These are phyloP conservation scores for Capsella rubella DNA, from an alignment of 441 rosid species.

Conservation along the genomic window DNA sequence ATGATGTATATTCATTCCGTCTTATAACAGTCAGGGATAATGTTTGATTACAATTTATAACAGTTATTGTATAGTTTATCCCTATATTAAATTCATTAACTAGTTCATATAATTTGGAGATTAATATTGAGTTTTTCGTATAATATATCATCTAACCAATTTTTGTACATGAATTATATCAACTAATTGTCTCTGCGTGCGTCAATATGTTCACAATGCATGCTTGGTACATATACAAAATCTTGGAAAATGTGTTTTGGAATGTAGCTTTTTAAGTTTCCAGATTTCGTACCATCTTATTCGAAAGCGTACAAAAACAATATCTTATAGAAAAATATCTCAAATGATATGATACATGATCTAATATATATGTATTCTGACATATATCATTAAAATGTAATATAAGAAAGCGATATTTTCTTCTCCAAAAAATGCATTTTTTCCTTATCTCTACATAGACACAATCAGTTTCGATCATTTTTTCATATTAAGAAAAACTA, in stretches of 20 bases:
- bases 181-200: background rate
- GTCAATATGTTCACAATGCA: constrained; percentile 4
- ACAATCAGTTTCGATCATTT: too few relatives aligned
- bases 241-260: constrained; percentile 38
- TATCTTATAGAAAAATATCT: background rate
- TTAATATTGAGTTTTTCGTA: background rate
- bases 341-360: constrained; percentile 35
- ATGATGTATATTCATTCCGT: too few relatives aligned
- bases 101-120: too few relatives aligned
- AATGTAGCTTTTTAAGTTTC: constrained; percentile 39
- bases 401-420: constrained; percentile 23
- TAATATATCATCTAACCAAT: background rate
- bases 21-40: too few relatives aligned
- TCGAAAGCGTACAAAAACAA: constrained; percentile 31
- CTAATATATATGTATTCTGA: constrained; percentile 13
- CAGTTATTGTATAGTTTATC: too few relatives aligned
- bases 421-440: background rate
- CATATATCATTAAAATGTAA: constrained; percentile 13
- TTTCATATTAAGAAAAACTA: too few relatives aligned
- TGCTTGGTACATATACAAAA: background rate
- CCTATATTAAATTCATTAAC: too few relatives aligned
- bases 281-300: constrained; percentile 26
- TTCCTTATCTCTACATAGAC: background rate
- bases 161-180: too few relatives aligned
- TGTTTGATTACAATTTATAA: too few relatives aligned